Percentiles rank a stretch among this genome's conserved stretches.
phyloP scores from a whole-genome alignment of 768 basidiomycete genomes.

The Phylloporus sp. region DNA sequence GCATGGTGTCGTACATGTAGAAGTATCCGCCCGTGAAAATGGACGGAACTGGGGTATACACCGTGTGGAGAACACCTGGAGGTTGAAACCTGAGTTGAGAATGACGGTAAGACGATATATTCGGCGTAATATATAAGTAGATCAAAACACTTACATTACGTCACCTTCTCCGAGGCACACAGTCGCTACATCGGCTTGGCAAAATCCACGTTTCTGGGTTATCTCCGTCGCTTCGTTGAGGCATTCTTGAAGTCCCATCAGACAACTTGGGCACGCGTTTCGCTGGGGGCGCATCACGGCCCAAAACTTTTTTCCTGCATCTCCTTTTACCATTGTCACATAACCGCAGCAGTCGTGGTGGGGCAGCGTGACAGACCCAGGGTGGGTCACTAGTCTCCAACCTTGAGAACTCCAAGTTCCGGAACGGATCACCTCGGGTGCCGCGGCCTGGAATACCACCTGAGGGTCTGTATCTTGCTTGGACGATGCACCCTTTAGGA shows the following conservation, averaged over 20 bases:
- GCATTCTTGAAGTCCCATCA: background rate
- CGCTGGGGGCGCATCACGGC: background rate
- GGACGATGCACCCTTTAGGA: background rate
- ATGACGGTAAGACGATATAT: no score
- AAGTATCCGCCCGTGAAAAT: background rate
- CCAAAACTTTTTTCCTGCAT: background rate
- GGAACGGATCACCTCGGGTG: background rate
- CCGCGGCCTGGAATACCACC: background rate
- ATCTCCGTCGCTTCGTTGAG: background rate
- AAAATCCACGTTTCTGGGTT: background rate
- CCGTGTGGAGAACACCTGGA: background rate
- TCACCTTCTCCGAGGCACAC: background rate
- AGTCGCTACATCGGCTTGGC: background rate
- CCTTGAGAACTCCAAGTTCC: slow-evolving; percentile 1
- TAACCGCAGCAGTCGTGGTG: slow-evolving; percentile 7
- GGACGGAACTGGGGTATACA: background rate
- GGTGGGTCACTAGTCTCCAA: background rate
- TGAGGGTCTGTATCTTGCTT: background rate
- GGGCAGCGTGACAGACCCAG: background rate
- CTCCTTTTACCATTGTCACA: background rate
- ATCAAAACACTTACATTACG: background rate
- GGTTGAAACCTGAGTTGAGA: background rate
- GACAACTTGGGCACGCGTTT: background rate
- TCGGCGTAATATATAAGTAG: background rate
- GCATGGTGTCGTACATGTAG: background rate